Percentiles rank a stretch among this genome's conserved stretches.
phyloP scores from a whole-genome alignment of 116 monocot species.

The Phalaenopsis hybrid region DNA sequence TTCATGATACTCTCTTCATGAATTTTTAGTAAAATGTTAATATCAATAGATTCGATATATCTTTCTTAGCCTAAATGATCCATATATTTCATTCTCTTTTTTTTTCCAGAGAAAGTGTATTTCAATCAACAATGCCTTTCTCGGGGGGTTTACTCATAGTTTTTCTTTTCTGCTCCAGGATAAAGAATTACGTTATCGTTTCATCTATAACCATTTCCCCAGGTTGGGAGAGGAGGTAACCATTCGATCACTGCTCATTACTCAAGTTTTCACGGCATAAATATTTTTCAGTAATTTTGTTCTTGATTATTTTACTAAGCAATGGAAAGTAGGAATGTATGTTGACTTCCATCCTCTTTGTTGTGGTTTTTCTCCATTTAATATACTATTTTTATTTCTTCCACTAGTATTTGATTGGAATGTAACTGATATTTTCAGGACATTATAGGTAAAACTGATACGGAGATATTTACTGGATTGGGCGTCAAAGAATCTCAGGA shows the following conservation, averaged over 20 bases:
- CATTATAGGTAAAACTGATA: slow-evolving; percentile 79
- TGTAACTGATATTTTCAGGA: slow-evolving; percentile 44
- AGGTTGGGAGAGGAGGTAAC: slow-evolving; percentile 56
- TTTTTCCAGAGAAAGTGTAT: not conserved
- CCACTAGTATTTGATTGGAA: slow-evolving; percentile 12
- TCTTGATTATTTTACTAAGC: not conserved
- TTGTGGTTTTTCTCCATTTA: not conserved
- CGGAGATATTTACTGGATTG: slow-evolving; percentile 53
- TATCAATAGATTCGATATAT: not conserved
- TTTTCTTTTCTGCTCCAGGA: slow-evolving; percentile 44
- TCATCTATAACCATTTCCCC: slow-evolving; percentile 79
- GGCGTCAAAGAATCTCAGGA: slow-evolving; percentile 60
- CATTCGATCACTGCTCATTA: not conserved
- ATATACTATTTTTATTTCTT: not conserved
- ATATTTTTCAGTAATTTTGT: not conserved
- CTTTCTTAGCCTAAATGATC: not conserved
- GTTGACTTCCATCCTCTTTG: not conserved
- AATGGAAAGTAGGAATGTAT: not conserved
- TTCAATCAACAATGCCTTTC: not conserved
- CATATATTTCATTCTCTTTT: no score
- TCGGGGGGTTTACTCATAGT: not conserved
- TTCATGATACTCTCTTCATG: not conserved
- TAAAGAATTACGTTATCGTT: slow-evolving; percentile 68
- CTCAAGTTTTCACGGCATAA: not conserved
- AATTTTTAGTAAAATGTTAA: not conserved